phyloP scores from a whole-genome alignment of 352 stramenopile genomes.

The Globisporangium polare region DNA sequence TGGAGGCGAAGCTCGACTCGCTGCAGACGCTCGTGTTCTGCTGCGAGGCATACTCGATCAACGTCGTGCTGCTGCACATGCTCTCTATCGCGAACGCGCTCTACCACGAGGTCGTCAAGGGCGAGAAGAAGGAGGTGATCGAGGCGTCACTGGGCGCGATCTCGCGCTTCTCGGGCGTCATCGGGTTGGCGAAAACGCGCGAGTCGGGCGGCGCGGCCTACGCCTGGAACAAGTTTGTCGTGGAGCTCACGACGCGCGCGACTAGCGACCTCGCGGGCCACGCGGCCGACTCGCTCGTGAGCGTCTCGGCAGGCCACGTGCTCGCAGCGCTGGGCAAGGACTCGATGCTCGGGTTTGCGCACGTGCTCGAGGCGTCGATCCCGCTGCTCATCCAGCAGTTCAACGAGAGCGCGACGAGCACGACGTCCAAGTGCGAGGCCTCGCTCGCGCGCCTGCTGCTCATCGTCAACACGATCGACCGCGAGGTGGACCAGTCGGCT shows the following conservation, averaged over 20 bases:
- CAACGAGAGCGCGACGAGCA: constrained; percentile 31
- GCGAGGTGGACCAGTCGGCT: constrained; percentile 76
- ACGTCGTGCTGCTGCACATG: constrained; percentile 74
- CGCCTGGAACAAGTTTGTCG: constrained; percentile 84
- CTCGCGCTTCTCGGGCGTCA: constrained; percentile 52
- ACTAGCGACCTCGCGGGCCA: constrained; percentile 62
- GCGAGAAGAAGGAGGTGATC: constrained; percentile 83
- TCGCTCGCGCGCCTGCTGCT: constrained; percentile 58
- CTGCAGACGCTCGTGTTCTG: constrained; percentile 84
- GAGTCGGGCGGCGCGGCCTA: constrained; percentile 50
- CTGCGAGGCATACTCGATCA: constrained; percentile 73
- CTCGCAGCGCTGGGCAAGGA: constrained; percentile 66
- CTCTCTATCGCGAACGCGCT: constrained; percentile 54
- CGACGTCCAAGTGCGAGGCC: constrained; percentile 64
- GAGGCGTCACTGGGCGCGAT: constrained; percentile 54
- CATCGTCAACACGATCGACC: constrained; percentile 79
- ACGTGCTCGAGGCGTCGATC: constrained; percentile 66
- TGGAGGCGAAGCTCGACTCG: constrained; percentile 78
- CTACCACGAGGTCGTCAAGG: constrained; percentile 83
- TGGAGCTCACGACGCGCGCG: constrained; percentile 66
- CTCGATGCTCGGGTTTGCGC: constrained; percentile 55
- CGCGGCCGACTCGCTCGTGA: constrained; percentile 78
- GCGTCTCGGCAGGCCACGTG: constrained; percentile 65
- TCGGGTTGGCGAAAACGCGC: constrained; percentile 61
- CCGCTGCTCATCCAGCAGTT: constrained; percentile 68